phyloP scores from a whole-genome alignment of 805 yeast species.

The Yamadazyma kitorensis region DNA sequence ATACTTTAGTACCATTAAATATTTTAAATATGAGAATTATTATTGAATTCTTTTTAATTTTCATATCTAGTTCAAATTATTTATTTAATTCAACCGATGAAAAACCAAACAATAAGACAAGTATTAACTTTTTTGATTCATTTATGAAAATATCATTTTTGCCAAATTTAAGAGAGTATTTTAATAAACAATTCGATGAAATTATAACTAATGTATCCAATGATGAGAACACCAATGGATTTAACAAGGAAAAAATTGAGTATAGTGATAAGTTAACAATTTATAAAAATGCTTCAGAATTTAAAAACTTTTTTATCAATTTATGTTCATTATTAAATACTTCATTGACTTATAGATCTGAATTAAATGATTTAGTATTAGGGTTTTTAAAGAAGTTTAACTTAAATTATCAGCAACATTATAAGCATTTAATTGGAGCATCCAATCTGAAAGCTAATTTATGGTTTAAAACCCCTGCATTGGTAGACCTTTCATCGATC shows the following conservation, averaged over 20 bases:
- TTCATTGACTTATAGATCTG: slow-evolving; percentile 52
- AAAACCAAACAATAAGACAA: slow-evolving; percentile 13
- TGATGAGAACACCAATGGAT: slow-evolving; percentile 5
- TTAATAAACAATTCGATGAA: slow-evolving; percentile 21
- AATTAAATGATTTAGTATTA: slow-evolving; percentile 48
- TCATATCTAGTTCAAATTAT: slow-evolving; percentile 52
- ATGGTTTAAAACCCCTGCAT: slow-evolving; percentile 33
- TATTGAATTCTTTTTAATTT: slow-evolving; percentile 68
- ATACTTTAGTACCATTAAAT: slow-evolving; percentile 64
- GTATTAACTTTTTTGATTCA: slow-evolving; percentile 50
- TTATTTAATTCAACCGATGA: slow-evolving; percentile 3
- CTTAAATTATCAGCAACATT: slow-evolving; percentile 31
- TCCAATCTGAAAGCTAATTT: slow-evolving; percentile 11
- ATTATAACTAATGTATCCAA: slow-evolving; percentile 4
- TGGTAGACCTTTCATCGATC: slow-evolving; percentile 18
- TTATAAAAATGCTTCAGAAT: slow-evolving; percentile 44
- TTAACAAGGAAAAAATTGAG: slow-evolving; percentile 1
- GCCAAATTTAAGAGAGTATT: slow-evolving; percentile 57
- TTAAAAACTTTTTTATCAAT: slow-evolving; percentile 45
- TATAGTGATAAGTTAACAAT: slow-evolving; percentile 14
- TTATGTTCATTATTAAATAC: slow-evolving; percentile 57
- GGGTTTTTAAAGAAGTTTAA: slow-evolving; percentile 36
- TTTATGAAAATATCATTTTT: slow-evolving; percentile 66
- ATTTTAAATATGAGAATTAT: slow-evolving; percentile 79
- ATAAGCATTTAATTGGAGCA: slow-evolving; percentile 28